Base-by-base conservation (phyloP, 176 grass and related monocot species). In the Carex parvula region DNA sequence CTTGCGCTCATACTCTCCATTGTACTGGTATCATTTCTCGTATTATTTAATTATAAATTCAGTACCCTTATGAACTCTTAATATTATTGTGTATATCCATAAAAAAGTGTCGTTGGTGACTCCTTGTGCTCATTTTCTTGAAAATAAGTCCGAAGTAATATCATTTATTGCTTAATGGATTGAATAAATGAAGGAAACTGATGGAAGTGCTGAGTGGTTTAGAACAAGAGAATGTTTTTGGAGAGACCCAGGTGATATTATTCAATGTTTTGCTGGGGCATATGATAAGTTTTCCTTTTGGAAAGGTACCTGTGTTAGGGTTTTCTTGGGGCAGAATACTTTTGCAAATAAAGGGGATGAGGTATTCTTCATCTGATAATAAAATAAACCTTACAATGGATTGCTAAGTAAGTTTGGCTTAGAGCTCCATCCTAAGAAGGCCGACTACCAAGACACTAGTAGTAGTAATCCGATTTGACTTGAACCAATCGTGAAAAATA, bases 111-210 rank as follows among this genome's bases (percentile, higher is more conserved):
- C n/a, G 24, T 3, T 74, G 20, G 1, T 50, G 16, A 44, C 44
- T 20, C 62, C 37, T 73, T 73, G 18, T 74, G 70, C 35, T 70
- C 17, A 64, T 39, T 69, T 18, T 69, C 15, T 69, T 42, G 2
- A 18, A 18, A 70, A 41, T 15, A 3, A 42, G 4, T 41, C 33
- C 41, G 29, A 7, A 69, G 33, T 41, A 41, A 41, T 26, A 16
- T 68, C 16, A 70, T 71, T 71, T 71, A 70, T 71, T 71, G 68
- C 35, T 71, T 71, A 44, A 69, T 5, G 17, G 16, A 21, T 71
- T 16, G 39, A 39, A 69, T 69, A 37, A 39, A 39, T 71, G 68
- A 46, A 24, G 60, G 8, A 62, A 20, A 71, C 4, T n/a, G 5
- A 44, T 44, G 37, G 68, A 16, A 39, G 5, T 39, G 65, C 44